Conservation (phyloP, 2,329 filamentous ascomycete genomes). For the Proliferodiscus dingleyae region DNA sequence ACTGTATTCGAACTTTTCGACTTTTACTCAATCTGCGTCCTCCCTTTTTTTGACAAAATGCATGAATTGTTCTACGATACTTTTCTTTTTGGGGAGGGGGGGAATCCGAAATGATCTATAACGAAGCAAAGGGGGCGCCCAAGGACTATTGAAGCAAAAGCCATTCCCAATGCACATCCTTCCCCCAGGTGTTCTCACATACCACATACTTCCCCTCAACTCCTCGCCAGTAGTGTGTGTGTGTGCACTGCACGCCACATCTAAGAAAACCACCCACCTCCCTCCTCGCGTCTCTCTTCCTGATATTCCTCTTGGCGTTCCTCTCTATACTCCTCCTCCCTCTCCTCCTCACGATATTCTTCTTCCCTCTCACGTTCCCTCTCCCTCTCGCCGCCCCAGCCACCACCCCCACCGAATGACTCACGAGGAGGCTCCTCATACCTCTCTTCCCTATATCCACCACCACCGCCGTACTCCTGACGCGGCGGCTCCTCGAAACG, state of each 20-base stretch:
- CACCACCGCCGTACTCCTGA: constrained; percentile 11
- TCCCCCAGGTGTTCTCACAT: too few relatives aligned
- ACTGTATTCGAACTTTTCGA: too few relatives aligned
- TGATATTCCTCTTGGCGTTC: constrained; percentile 2
- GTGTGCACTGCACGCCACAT: not conserved
- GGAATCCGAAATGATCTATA: too few relatives aligned
- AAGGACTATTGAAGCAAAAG: too few relatives aligned
- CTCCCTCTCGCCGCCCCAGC: constrained; percentile 11
- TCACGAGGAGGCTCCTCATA: constrained; percentile 15
- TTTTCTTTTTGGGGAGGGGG: too few relatives aligned
- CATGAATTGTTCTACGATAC: too few relatives aligned
- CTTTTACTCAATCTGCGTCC: too few relatives aligned
- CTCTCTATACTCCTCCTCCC: constrained; percentile 10
- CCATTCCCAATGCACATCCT: too few relatives aligned
- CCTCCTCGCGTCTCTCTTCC: constrained; percentile 15
- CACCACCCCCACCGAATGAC: constrained; percentile 23
- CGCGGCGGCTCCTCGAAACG: constrained; percentile 11
- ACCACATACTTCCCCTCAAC: too few relatives aligned
- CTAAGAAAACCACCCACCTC: constrained; percentile 17
- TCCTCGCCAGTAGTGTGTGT: too few relatives aligned
- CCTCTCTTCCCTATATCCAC: constrained; percentile 18
- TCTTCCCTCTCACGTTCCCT: not conserved
- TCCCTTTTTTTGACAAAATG: too few relatives aligned
- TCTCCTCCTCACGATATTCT: not conserved
- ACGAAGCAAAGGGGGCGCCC: too few relatives aligned